Evolutionary conservation across 2,329 filamentous ascomycete species (phyloP).

Genomic region (Phyllosticta paracitricarpa): DNA sequence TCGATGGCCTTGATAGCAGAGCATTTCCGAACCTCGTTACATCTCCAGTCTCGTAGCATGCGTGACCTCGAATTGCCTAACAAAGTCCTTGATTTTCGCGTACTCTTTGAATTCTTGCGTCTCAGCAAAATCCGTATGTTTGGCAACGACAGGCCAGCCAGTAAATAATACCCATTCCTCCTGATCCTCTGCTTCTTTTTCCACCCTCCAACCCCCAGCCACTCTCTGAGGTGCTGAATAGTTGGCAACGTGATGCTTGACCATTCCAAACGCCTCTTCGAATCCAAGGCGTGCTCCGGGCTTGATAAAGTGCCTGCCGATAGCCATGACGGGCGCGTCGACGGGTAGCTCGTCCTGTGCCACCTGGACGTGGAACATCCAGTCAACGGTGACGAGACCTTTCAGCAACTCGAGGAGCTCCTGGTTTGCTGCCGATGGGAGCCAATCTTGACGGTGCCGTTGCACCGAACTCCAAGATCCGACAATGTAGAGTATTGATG

Average conservation of each 20-base stretch:
- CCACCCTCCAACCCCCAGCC: conserved; percentile 32
- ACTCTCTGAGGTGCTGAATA: conserved; percentile 20
- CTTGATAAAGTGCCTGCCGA: conserved; percentile 27
- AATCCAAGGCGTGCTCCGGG: conserved; percentile 18
- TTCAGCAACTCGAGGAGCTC: conserved; percentile 26
- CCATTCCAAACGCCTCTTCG: conserved; percentile 17
- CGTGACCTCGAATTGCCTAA: conserved; percentile 18
- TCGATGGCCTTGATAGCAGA: too few species aligned
- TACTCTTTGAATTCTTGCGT: conserved; percentile 24
- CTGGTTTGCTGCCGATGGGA: conserved; percentile 34
- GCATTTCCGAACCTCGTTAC: not conserved
- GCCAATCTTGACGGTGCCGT: conserved; percentile 34
- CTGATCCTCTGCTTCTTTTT: conserved; percentile 21
- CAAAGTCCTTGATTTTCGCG: conserved; percentile 13
- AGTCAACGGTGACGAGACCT: conserved; percentile 30
- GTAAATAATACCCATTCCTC: conserved; percentile 35
- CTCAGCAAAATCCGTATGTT: conserved; percentile 26
- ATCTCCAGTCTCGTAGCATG: conserved; percentile 18
- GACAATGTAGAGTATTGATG: conserved; percentile 32
- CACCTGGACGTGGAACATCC: conserved; percentile 35
- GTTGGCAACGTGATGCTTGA: conserved; percentile 18
- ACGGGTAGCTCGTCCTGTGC: conserved; percentile 25
- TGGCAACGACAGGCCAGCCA: conserved; percentile 28
- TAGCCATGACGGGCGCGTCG: conserved; percentile 21
- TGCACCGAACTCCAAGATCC: conserved; percentile 36